These are phyloP conservation scores for Pestalotiopsis sp. DNA, from an alignment of 2,329 filamentous ascomycete species.

Conservation along the genomic window DNA sequence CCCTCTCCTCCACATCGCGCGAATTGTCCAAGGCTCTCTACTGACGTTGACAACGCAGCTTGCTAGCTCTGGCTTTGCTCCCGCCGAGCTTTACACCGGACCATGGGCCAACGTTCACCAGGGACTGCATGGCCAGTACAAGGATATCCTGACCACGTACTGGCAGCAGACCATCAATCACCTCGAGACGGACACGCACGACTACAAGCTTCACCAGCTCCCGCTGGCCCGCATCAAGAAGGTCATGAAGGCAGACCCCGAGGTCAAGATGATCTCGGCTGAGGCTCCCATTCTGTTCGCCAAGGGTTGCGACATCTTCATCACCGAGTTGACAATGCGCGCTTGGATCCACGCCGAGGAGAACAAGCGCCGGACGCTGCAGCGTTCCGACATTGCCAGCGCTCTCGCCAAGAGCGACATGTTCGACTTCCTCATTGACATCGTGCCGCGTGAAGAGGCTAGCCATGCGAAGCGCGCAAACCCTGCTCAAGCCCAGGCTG, in stretches of 20 bases:
- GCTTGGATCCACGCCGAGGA: slow-evolving; percentile 99
- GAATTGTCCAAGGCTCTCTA: neutral
- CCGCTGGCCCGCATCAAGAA: slow-evolving; percentile 99
- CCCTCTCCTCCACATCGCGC: slow-evolving; percentile 14
- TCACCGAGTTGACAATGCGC: slow-evolving; percentile 97
- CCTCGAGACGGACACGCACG: slow-evolving; percentile 91
- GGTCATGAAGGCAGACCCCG: slow-evolving; percentile 99
- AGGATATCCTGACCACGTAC: slow-evolving; percentile 97
- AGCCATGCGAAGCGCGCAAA: slow-evolving; percentile 78
- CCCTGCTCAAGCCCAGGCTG: slow-evolving; percentile 50
- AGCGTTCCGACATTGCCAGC: slow-evolving; percentile 94
- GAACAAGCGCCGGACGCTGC: slow-evolving; percentile 94
- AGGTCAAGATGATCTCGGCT: slow-evolving; percentile 99
- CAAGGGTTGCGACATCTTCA: slow-evolving; percentile 99
- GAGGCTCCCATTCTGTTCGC: slow-evolving; percentile 97
- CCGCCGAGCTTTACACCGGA: slow-evolving; percentile 91
- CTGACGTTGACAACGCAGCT: slow-evolving; percentile 59
- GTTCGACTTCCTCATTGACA: slow-evolving; percentile 99
- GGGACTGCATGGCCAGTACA: slow-evolving; percentile 88
- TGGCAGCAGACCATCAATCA: slow-evolving; percentile 99
- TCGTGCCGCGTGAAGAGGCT: slow-evolving; percentile 94
- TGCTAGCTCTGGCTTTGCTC: slow-evolving; percentile 83
- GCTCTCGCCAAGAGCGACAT: slow-evolving; percentile 97
- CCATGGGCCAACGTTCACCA: slow-evolving; percentile 98
- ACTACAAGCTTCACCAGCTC: slow-evolving; percentile 97